Evolutionary conservation across 2,329 filamentous ascomycete species (phyloP).

Genomic region (Colletotrichum chlorophyti): DNA sequence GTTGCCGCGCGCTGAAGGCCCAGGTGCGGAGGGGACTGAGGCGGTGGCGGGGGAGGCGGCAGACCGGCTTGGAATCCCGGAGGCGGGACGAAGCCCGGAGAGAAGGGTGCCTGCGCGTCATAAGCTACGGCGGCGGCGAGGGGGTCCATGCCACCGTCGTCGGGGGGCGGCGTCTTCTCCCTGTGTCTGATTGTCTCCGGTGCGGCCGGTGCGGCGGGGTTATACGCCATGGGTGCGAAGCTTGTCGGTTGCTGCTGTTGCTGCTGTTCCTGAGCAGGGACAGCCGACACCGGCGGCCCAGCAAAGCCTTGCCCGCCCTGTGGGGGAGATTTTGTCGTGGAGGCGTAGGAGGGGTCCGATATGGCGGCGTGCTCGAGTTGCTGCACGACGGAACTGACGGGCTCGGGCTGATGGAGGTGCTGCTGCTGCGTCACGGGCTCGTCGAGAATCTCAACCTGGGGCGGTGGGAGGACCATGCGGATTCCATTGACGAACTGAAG

Average conservation of each 20-base stretch:
- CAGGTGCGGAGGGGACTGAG: slow-evolving; percentile 51
- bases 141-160: slow-evolving; percentile 68
- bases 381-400: slow-evolving; percentile 74
- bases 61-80: slow-evolving; percentile 50
- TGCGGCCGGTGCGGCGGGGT: slow-evolving; percentile 78
- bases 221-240: slow-evolving; percentile 75
- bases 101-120: slow-evolving; percentile 61
- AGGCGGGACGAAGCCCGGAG: slow-evolving; percentile 56
- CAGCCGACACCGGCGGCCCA: slow-evolving; percentile 47
- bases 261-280: slow-evolving; percentile 30
- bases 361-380: slow-evolving; percentile 76
- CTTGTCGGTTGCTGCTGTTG: slow-evolving; percentile 44
- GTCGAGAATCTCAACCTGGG: slow-evolving; percentile 68
- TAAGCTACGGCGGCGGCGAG: slow-evolving; percentile 63
- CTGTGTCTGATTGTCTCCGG: slow-evolving; percentile 75
- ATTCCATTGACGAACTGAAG: slow-evolving; percentile 73
- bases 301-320: slow-evolving; percentile 43
- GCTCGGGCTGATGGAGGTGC: slow-evolving; percentile 37
- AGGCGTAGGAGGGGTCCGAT: slow-evolving; percentile 59
- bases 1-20: slow-evolving; percentile 56
- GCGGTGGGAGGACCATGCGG: slow-evolving; percentile 66
- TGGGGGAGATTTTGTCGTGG: slow-evolving; percentile 30
- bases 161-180: slow-evolving; percentile 81
- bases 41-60: slow-evolving; percentile 39
- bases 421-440: slow-evolving; percentile 61